A percentile compares a stretch with the other conserved stretches of the same genome.
phyloP scores from a whole-genome alignment of 2,329 filamentous ascomycete species.

The Pseudocercospora ulei region DNA sequence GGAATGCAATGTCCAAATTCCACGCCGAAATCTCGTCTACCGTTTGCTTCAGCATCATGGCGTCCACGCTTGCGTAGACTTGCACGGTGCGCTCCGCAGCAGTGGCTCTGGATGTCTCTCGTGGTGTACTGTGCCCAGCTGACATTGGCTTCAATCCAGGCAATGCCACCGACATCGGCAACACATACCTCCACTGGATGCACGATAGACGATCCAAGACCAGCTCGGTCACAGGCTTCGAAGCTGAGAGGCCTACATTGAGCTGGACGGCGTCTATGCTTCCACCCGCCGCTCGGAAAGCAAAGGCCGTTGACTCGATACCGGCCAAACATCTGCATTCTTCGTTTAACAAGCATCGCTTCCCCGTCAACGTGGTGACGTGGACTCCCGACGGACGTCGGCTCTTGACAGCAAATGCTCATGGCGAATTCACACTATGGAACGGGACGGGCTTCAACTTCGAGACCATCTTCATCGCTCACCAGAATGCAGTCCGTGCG shows the following conservation, averaged over 20 bases:
- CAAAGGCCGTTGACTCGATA: slow-evolving; percentile 71
- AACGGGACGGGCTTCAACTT: slow-evolving; percentile 99
- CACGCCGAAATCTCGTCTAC: slow-evolving; percentile 3
- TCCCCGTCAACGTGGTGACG: slow-evolving; percentile 90
- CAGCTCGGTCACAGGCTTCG: slow-evolving; percentile 59
- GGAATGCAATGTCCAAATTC: slow-evolving; percentile 17
- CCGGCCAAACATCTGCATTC: slow-evolving; percentile 94
- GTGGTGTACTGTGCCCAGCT: too few species aligned
- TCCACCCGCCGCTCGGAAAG: slow-evolving; percentile 65
- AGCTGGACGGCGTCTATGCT: slow-evolving; percentile 92
- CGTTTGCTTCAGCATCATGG: neutral
- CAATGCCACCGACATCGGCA: slow-evolving; percentile 34
- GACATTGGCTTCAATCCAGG: slow-evolving; percentile 15
- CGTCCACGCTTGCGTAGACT: neutral
- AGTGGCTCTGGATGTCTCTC: too few species aligned
- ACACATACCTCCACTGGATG: slow-evolving; percentile 61
- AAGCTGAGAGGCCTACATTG: slow-evolving; percentile 71
- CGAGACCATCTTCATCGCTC: slow-evolving; percentile 96
- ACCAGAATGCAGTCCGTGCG: slow-evolving; percentile 76
- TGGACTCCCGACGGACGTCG: slow-evolving; percentile 95
- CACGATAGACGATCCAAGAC: slow-evolving; percentile 68
- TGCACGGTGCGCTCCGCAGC: too few species aligned
- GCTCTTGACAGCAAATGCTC: slow-evolving; percentile 84
- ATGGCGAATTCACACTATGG: slow-evolving; percentile 96
- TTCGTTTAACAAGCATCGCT: slow-evolving; percentile 96